Percentiles rank a stretch among this genome's conserved stretches.
Evolutionary conservation across 768 basidiomycete species (phyloP).

Genomic region (Podaxis sp.): DNA sequence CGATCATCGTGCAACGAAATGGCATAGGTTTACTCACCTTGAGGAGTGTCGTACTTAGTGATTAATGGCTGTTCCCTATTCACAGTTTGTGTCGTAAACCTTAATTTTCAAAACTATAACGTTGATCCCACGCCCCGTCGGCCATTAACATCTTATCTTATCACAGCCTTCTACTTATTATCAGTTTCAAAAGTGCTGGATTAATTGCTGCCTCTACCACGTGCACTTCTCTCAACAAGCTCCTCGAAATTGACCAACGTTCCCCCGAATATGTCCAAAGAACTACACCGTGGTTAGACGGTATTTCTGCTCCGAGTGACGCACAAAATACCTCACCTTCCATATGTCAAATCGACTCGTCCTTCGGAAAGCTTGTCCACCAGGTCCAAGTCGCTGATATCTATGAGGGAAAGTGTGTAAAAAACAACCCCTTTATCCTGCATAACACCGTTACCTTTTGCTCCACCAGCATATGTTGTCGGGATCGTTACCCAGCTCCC

Average conservation of each 20-base stretch:
- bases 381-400: conserved; percentile 72
- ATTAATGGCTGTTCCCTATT: conserved; percentile 24
- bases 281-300: conserved; percentile 17
- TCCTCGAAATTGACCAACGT: conserved; percentile 57
- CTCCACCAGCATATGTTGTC: conserved; percentile 96
- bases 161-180: conserved; percentile 14
- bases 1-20: conserved; percentile 10
- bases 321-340: conserved; percentile 47
- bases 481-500: conserved; percentile 91
- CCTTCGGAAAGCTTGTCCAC: conserved; percentile 80
- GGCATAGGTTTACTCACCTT: conserved; percentile 33
- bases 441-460: conserved; percentile 55
- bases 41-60: conserved; percentile 38
- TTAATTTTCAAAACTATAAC: conserved; percentile 42
- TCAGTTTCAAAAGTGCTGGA: not conserved
- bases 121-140: conserved; percentile 29
- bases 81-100: conserved; percentile 36
- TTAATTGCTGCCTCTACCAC: not conserved
- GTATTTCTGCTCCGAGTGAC: not conserved
- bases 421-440: not conserved
- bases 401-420: conserved; percentile 31
- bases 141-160: conserved; percentile 22
- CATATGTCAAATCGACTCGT: conserved; percentile 83
- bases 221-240: conserved; percentile 32
- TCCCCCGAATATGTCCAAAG: conserved; percentile 73